phyloP scores from a whole-genome alignment of 2,329 filamentous ascomycete species.

The Monilinia fructicola region DNA sequence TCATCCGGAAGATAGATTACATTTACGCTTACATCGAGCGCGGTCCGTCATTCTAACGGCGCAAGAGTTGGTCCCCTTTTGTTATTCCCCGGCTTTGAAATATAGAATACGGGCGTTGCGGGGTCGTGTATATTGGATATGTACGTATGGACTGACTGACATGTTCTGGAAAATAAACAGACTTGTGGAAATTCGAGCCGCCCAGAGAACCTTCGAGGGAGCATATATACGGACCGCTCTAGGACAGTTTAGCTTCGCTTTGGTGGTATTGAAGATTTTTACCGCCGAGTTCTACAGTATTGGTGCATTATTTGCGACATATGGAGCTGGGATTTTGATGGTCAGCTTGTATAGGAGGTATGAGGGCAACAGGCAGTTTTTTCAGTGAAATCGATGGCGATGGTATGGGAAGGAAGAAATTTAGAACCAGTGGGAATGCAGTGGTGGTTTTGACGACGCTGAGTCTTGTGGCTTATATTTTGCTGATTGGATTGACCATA shows the following conservation, averaged over 20 bases:
- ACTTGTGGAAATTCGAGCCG: constrained; percentile 90
- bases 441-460: constrained; percentile 57
- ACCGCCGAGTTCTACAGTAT: constrained; percentile 95
- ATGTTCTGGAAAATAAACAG: constrained; percentile 28
- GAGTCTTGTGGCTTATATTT: constrained; percentile 58
- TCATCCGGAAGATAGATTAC: constrained; percentile 71
- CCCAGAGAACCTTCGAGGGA: constrained; percentile 94
- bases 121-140: neutral
- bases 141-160: constrained; percentile 6
- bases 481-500: constrained; percentile 57
- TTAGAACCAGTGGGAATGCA: constrained; percentile 63
- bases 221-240: constrained; percentile 94
- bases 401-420: constrained; percentile 52
- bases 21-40: constrained; percentile 78
- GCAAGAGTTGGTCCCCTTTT: constrained; percentile 53
- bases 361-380: constrained; percentile 94
- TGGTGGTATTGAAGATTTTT: constrained; percentile 95
- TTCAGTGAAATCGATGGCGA: constrained; percentile 57
- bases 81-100: neutral
- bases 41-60: constrained; percentile 78
- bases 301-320: constrained; percentile 91
- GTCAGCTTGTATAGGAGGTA: constrained; percentile 84
- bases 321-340: constrained; percentile 79
- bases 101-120: neutral
- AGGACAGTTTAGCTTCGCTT: constrained; percentile 90